Percentiles rank a stretch among this genome's conserved stretches.
phyloP scores from a whole-genome alignment of 75 land plant genomes.

The Selaginella tamariscina region DNA sequence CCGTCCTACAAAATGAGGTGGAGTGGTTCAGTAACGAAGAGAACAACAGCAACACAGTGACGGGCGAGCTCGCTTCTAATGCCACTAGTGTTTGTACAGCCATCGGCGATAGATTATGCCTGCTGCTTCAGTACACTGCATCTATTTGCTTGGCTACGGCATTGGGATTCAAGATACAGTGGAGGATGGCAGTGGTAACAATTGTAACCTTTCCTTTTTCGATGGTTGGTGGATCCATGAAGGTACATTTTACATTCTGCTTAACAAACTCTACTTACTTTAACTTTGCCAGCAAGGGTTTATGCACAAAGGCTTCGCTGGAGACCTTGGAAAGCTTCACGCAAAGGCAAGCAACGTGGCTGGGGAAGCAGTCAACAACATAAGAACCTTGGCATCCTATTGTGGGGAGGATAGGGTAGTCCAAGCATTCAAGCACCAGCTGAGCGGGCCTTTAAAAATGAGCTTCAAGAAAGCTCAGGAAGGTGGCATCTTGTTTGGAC shows the following conservation, averaged over 20 bases:
- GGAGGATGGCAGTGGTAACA: conserved; percentile 16
- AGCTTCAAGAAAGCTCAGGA: conserved; percentile 26
- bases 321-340: conserved; percentile 19
- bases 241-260: conserved; percentile 8
- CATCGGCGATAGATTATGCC: conserved; percentile 4
- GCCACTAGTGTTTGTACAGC: conserved; percentile 15
- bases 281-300: not conserved
- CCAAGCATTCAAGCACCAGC: conserved; percentile 26
- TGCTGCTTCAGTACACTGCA: conserved; percentile 14
- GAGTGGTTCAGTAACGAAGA: conserved; percentile 23
- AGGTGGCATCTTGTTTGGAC: conserved; percentile 34
- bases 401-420: conserved; percentile 31
- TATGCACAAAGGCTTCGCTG: conserved; percentile 6
- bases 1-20: conserved; percentile 13
- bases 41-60: conserved; percentile 16
- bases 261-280: not conserved
- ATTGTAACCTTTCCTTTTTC: conserved; percentile 16
- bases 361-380: conserved; percentile 37
- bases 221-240: not conserved
- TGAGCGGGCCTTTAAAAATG: conserved; percentile 26
- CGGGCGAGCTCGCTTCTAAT: conserved; percentile 19
- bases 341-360: conserved; percentile 50
- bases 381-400: conserved; percentile 44
- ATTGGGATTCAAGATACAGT: conserved; percentile 5
- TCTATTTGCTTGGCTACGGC: not conserved